Conservation (phyloP, 495 filamentous ascomycete genomes). For the Podospora pseudocomata region DNA sequence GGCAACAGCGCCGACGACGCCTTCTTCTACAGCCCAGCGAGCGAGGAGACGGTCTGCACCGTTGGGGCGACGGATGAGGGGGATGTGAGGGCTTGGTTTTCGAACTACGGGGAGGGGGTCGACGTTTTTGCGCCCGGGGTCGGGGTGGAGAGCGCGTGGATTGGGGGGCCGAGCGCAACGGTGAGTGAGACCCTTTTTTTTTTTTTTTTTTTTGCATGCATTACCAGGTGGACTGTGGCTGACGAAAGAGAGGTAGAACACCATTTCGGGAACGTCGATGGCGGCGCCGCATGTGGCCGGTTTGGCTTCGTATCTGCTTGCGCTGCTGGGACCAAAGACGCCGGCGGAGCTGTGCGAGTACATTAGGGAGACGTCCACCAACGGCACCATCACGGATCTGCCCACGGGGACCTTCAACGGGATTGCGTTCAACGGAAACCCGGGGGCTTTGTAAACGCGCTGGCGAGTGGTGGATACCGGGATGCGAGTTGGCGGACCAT, state of each 20-base stretch:
- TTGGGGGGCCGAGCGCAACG: constrained; percentile 45
- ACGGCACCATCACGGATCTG: constrained; percentile 32
- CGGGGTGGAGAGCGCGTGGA: constrained; percentile 54
- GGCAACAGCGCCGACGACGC: constrained; percentile 49
- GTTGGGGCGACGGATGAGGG: constrained; percentile 51
- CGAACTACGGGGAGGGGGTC: constrained; percentile 58
- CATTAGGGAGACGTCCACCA: constrained; percentile 38
- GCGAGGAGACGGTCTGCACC: constrained; percentile 54
- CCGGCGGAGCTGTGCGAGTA: constrained; percentile 40
- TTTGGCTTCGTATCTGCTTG: constrained; percentile 56
- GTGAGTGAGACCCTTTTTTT: constrained; percentile 21
- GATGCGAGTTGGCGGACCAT: too few relatives aligned
- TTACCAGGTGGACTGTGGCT: background rate
- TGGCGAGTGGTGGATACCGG: background rate
- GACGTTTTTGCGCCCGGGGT: constrained; percentile 62
- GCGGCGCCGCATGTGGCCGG: constrained; percentile 61
- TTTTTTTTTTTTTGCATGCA: too few relatives aligned
- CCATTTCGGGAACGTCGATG: constrained; percentile 65
- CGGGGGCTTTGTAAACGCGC: constrained; percentile 15
- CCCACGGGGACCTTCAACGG: constrained; percentile 45
- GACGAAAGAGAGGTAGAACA: constrained; percentile 36
- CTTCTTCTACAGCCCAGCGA: constrained; percentile 49
- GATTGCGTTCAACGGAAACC: constrained; percentile 48
- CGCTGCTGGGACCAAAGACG: constrained; percentile 41
- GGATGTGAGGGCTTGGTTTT: constrained; percentile 53